These are phyloP conservation scores for Durusdinium trenchii DNA, from an alignment of 73 alveolate genomes.

Conservation along the genomic window DNA sequence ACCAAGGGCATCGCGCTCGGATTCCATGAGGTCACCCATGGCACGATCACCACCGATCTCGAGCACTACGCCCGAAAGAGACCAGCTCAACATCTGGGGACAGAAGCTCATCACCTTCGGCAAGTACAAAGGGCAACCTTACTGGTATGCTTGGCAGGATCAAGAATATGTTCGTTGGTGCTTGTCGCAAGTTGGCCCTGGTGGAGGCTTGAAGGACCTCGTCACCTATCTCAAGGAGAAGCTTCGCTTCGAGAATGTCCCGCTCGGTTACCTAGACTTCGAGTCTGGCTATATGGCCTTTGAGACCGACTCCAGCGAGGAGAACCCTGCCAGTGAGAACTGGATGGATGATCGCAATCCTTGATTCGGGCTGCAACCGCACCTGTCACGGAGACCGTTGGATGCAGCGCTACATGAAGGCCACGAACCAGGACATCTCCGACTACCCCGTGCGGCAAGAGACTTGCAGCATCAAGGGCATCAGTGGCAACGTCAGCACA, in stretches of 20 bases:
- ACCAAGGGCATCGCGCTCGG: no score
- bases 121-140: background rate
- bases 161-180: background rate
- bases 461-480: background rate
- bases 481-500: background rate
- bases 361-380: slow-evolving; percentile 49
- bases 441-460: background rate
- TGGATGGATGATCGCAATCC: background rate
- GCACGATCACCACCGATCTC: no score
- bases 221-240: background rate
- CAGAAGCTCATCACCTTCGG: background rate
- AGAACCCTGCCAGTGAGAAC: background rate
- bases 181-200: background rate
- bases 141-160: background rate
- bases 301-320: no score
- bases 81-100: background rate
- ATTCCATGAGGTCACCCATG: no score
- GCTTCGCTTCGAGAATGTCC: no score
- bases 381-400: slow-evolving; percentile 31
- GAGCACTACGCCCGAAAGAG: no score
- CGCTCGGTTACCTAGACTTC: no score
- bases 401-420: background rate
- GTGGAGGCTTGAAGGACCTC: background rate
- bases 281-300: no score
- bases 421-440: background rate